Base-by-base conservation (phyloP, 2,329 filamentous ascomycete genomes). In the Exophiala oligosperma region DNA sequence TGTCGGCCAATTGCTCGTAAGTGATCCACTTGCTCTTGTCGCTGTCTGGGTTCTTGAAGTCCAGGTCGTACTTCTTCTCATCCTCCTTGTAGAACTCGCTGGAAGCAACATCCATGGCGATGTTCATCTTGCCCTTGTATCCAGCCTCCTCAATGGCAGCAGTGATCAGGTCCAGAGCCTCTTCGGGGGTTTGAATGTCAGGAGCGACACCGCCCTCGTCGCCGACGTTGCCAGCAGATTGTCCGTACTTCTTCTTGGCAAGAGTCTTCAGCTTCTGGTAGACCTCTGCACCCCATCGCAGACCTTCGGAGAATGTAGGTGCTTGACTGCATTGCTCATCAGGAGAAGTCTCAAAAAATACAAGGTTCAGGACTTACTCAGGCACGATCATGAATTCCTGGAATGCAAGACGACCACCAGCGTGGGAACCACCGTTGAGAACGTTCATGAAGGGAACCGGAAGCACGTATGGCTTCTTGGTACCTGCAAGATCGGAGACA, bases 1-100 rank as follows among this genome's bases (percentile, higher is more conserved):
- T 81, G 73, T 89, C 87, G 74, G 94, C 93, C 64, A 99, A 89
- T 82, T 99, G 84, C 84, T 97, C 91, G 81, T 97, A 97, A 69
- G 91, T 96, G 83, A 99, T 84, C 94, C 94, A 97, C 87, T 99
- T 97, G 83, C 80, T 84, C 74, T 87, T 84, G 83, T 99, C 94
- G 77, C 89, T 94, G 66, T 97, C 89, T 72, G 94, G 93, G 87
- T 99, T 99, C 91, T 99, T 97, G 91, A 97, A 99, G 88, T 97
- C 94, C 67, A 99, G 85, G 76, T 99, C 94, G 86, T 99, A 99
- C 85, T 97, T 97, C 90, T 97, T 97, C 76, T 81, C 93, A 52
- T 94, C 91, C 72, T 82, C 79, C 84, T 97, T 97, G 89, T 99
- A 99, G 86, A 99, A 99, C 80, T 99, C 94, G 83, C 90, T 96